Percentiles rank a stretch among this genome's conserved stretches.
Evolutionary conservation across 1,284 basidiomycete genomes (phyloP).

Genomic region (Melanopsichium pennsylvanicum): DNA sequence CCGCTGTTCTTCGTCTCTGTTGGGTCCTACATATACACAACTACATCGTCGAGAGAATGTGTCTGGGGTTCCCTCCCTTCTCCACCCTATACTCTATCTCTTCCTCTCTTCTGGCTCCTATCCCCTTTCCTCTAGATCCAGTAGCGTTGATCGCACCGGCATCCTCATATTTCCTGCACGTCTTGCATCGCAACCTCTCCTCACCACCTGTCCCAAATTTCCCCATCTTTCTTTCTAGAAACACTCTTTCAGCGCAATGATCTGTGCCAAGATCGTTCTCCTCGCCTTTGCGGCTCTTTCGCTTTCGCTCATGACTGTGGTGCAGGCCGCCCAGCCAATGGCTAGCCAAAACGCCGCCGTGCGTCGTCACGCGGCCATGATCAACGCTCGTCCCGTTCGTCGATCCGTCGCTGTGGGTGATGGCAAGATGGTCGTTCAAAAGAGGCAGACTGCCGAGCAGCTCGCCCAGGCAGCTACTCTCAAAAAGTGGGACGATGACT

Average conservation of each 20-base stretch:
- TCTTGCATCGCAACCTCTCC: neutral
- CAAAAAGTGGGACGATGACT: slow-evolving; percentile 41
- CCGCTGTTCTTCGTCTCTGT: neutral
- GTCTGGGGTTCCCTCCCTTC: neutral
- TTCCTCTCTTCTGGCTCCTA: slow-evolving; percentile 3
- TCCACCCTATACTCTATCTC: slow-evolving; percentile 1
- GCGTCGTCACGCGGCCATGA: slow-evolving; percentile 23
- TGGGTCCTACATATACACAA: slow-evolving; percentile 8
- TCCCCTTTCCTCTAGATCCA: slow-evolving; percentile 7
- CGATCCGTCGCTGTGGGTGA: slow-evolving; percentile 25
- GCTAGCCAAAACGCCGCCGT: slow-evolving; percentile 43
- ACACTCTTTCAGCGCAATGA: slow-evolving; percentile 13
- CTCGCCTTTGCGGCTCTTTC: slow-evolving; percentile 37
- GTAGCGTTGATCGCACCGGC: slow-evolving; percentile 45
- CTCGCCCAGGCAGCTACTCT: slow-evolving; percentile 30
- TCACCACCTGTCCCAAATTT: neutral
- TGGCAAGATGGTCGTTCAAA: slow-evolving; percentile 28
- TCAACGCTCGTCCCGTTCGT: slow-evolving; percentile 18
- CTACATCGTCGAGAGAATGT: neutral
- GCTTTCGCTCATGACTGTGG: slow-evolving; percentile 25
- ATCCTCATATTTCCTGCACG: neutral
- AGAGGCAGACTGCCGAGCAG: slow-evolving; percentile 41
- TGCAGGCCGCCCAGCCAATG: slow-evolving; percentile 31
- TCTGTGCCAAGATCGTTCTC: slow-evolving; percentile 24
- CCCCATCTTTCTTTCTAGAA: neutral